Conservation (phyloP, 2,329 filamentous ascomycete genomes). For the Pseudonectria foliicola region DNA sequence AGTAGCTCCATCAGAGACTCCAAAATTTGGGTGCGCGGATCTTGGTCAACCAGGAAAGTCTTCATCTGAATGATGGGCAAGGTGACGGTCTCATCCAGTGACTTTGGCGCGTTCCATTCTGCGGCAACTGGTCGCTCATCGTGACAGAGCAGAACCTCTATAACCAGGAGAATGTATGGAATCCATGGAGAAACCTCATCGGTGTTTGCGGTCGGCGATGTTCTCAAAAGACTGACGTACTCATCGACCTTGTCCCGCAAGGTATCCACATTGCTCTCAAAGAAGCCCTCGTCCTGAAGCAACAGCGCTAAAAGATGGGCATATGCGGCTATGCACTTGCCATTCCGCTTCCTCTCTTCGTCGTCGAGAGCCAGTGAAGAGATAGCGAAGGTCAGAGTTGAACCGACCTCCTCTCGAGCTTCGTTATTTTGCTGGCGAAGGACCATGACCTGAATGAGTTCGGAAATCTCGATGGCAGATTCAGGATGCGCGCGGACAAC, state of each 20-base stretch:
- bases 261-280: conserved; percentile 64
- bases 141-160: conserved; percentile 84
- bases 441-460: conserved; percentile 72
- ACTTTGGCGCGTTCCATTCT: conserved; percentile 56
- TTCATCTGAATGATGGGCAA: conserved; percentile 53
- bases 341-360: conserved; percentile 57
- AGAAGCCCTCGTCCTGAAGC: conserved; percentile 76
- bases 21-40: conserved; percentile 66
- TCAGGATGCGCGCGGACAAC: conserved; percentile 82
- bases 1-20: conserved; percentile 74
- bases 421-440: conserved; percentile 49
- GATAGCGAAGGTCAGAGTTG: conserved; percentile 76
- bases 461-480: conserved; percentile 83
- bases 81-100: conserved; percentile 41
- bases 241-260: conserved; percentile 70
- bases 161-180: conserved; percentile 78
- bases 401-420: conserved; percentile 64
- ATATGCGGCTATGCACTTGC: conserved; percentile 69
- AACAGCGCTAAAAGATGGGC: conserved; percentile 86
- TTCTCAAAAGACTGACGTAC: conserved; percentile 72
- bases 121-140: conserved; percentile 75
- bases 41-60: conserved; percentile 48
- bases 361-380: conserved; percentile 59
- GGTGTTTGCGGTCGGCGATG: conserved; percentile 55
- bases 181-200: conserved; percentile 91